phyloP scores from a whole-genome alignment of 2,329 filamentous ascomycete genomes.

The Curvularia lunata region DNA sequence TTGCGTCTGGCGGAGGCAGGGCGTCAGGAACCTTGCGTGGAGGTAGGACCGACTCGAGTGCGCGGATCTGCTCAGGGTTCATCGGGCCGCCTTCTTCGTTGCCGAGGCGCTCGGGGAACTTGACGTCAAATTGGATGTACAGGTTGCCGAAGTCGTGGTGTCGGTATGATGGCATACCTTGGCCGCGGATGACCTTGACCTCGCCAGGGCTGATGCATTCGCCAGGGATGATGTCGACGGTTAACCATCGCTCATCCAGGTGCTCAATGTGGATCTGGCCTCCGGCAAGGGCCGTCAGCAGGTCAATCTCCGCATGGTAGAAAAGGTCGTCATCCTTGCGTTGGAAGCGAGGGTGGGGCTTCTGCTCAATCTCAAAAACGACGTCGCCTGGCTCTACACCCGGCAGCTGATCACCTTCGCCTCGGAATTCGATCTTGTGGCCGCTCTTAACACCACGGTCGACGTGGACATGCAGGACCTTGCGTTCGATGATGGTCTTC shows the following conservation, averaged over 20 bases:
- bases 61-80: slow-evolving; percentile 72
- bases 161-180: slow-evolving; percentile 95
- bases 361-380: slow-evolving; percentile 98
- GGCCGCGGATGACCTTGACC: slow-evolving; percentile 91
- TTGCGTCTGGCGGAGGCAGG: slow-evolving; percentile 78
- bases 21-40: slow-evolving; percentile 66
- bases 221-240: slow-evolving; percentile 88
- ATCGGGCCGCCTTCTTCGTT: slow-evolving; percentile 55
- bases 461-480: slow-evolving; percentile 97
- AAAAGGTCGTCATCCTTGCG: slow-evolving; percentile 96
- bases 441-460: slow-evolving; percentile 92
- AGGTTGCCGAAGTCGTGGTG: slow-evolving; percentile 96
- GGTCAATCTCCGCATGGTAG: slow-evolving; percentile 93
- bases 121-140: slow-evolving; percentile 96
- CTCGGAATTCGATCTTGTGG: slow-evolving; percentile 95
- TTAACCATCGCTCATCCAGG: slow-evolving; percentile 95
- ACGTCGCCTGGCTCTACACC: slow-evolving; percentile 94
- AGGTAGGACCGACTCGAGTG: slow-evolving; percentile 85
- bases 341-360: slow-evolving; percentile 94
- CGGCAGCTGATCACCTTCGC: slow-evolving; percentile 94
- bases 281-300: slow-evolving; percentile 91
- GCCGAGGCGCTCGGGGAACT: slow-evolving; percentile 74
- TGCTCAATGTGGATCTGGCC: slow-evolving; percentile 93
- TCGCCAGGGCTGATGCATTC: slow-evolving; percentile 91
- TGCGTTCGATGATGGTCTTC: slow-evolving; percentile 97